Conservation (phyloP, 2,329 filamentous ascomycete genomes). For the Colletotrichum phormii region DNA sequence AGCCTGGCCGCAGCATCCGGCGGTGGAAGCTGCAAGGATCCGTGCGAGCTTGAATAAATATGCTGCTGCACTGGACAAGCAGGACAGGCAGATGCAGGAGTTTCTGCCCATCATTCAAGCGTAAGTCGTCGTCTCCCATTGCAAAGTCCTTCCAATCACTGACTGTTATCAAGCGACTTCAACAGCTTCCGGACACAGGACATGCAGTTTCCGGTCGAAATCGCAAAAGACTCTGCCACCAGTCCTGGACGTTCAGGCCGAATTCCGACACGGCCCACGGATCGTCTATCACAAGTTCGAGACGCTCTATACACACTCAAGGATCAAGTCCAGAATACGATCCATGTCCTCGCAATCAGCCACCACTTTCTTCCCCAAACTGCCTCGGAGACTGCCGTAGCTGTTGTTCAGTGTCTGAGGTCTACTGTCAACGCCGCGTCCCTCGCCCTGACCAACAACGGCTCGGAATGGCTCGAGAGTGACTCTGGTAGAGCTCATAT, state of each 20-base stretch:
- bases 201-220: not conserved
- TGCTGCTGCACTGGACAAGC: slow-evolving; percentile 17
- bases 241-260: not conserved
- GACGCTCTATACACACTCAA: slow-evolving; percentile 40
- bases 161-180: slow-evolving; percentile 38
- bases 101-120: slow-evolving; percentile 39
- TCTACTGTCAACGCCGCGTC: slow-evolving; percentile 37
- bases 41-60: slow-evolving; percentile 6
- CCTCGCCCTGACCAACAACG: slow-evolving; percentile 40
- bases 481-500: slow-evolving; percentile 18
- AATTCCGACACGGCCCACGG: not conserved
- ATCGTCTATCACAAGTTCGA: slow-evolving; percentile 35
- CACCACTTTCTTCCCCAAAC: slow-evolving; percentile 11
- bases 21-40: not conserved
- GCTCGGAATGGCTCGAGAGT: slow-evolving; percentile 40
- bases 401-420: slow-evolving; percentile 26
- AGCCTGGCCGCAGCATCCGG: not conserved
- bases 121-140: slow-evolving; percentile 26
- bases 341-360: slow-evolving; percentile 32
- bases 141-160: not conserved
- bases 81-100: slow-evolving; percentile 36
- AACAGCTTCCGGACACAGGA: slow-evolving; percentile 36
- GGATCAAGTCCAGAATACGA: slow-evolving; percentile 39
- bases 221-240: not conserved
- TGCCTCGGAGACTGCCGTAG: not conserved